Evolutionary conservation across 2,329 filamentous ascomycete genomes (phyloP).

Genomic region (Xylaria sp.): DNA sequence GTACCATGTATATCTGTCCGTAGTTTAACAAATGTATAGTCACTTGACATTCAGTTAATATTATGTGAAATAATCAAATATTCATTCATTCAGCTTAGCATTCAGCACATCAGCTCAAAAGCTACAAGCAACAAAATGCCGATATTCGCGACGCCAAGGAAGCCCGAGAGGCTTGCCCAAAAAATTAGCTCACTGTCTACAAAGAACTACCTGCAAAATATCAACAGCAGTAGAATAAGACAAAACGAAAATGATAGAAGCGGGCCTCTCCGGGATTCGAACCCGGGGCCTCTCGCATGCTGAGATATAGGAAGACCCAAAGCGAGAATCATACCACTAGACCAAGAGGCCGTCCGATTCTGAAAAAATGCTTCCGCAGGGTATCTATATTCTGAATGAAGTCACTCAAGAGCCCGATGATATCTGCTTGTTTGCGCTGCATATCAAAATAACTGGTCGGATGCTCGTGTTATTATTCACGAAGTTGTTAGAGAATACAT

Average conservation of each 20-base stretch:
- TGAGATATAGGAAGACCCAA: slow-evolving; percentile 22
- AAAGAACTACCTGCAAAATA: too few relatives aligned
- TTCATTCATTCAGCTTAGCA: neutral
- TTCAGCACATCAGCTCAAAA: neutral
- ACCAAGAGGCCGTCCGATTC: slow-evolving; percentile 30
- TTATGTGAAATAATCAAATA: too few relatives aligned
- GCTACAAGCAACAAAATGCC: neutral
- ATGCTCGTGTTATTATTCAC: too few relatives aligned
- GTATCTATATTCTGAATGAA: neutral
- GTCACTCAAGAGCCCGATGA: too few relatives aligned
- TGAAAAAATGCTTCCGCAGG: neutral
- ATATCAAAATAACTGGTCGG: too few relatives aligned
- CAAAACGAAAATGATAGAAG: neutral
- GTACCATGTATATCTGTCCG: neutral
- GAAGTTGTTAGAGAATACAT: too few relatives aligned
- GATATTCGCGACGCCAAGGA: too few relatives aligned
- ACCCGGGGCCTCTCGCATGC: slow-evolving; percentile 37
- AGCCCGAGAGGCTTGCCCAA: too few relatives aligned
- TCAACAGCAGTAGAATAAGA: neutral
- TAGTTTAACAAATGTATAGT: neutral
- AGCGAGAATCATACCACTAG: slow-evolving; percentile 40
- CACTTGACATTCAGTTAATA: too few relatives aligned
- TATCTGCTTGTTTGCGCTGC: too few relatives aligned
- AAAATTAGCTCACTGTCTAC: too few relatives aligned
- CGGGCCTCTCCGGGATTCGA: slow-evolving; percentile 34